Conservation (phyloP, 495 filamentous ascomycete species). For the Xylaria cubensis region DNA sequence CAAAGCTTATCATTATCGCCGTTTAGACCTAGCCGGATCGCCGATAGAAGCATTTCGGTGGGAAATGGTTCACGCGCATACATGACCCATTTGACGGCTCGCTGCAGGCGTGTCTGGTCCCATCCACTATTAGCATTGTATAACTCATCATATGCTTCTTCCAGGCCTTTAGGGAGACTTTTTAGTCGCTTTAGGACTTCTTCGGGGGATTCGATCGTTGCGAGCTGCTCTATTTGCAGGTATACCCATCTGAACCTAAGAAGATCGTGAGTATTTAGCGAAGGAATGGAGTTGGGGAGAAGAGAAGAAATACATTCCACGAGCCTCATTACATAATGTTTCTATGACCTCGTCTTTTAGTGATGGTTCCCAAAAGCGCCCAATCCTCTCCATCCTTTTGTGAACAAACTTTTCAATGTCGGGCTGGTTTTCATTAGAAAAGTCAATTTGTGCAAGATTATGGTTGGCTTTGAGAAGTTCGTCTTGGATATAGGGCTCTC, state of each 20-base stretch:
- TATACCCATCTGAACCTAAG: constrained; percentile 48
- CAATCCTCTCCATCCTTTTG: background rate
- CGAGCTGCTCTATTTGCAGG: constrained; percentile 47
- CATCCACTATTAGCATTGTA: constrained; percentile 37
- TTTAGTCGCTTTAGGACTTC: constrained; percentile 40
- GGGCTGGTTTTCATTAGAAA: background rate
- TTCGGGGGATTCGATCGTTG: constrained; percentile 26
- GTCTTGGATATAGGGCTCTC: constrained; percentile 39
- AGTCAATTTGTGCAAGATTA: background rate
- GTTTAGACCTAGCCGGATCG: background rate
- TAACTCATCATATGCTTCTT: constrained; percentile 47
- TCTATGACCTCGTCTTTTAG: background rate
- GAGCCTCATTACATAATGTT: constrained; percentile 14
- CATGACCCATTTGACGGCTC: constrained; percentile 49
- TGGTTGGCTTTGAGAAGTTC: background rate
- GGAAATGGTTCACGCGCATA: constrained; percentile 36
- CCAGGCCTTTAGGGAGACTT: constrained; percentile 42
- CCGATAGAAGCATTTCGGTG: background rate
- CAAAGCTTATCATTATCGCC: background rate
- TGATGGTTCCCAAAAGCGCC: background rate
- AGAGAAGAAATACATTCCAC: too few species aligned
- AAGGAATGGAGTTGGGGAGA: too few species aligned
- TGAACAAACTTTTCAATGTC: constrained; percentile 1
- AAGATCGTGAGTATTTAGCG: too few species aligned
- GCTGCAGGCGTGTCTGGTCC: constrained; percentile 37